Conservation (phyloP, 345 rosid species). For the Dipteronia sinensis region DNA sequence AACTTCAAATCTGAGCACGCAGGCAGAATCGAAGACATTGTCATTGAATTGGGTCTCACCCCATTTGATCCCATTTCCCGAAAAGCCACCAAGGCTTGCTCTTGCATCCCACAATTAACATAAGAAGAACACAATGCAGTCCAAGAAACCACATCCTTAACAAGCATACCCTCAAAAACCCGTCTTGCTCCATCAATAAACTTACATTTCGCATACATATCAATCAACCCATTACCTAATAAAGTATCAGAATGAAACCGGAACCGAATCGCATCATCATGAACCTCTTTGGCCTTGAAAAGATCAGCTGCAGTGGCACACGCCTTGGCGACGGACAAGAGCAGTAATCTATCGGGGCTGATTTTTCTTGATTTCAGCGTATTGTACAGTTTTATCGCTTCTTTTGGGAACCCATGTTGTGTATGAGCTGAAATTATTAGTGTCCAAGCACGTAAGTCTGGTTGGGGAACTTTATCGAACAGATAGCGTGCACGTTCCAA, state of each 20-base stretch:
- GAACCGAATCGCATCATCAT: conserved; percentile 21
- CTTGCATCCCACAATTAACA: conserved; percentile 23
- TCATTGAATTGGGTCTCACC: conserved; percentile 27
- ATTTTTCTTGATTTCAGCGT: conserved; percentile 8
- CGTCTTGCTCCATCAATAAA: conserved; percentile 20
- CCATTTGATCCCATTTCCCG: conserved; percentile 28
- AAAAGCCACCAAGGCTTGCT: conserved; percentile 17
- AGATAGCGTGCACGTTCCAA: conserved; percentile 26
- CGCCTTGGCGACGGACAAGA: conserved; percentile 24
- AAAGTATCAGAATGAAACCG: conserved; percentile 19
- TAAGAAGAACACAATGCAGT: conserved; percentile 31
- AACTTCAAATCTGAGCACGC: conserved; percentile 27
- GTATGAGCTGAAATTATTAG: conserved; percentile 24
- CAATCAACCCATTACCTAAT: conserved; percentile 33
- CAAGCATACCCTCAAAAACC: conserved; percentile 24
- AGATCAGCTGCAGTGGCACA: conserved; percentile 26
- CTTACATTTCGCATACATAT: conserved; percentile 34
- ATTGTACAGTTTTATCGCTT: conserved; percentile 17
- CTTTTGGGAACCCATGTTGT: conserved; percentile 20
- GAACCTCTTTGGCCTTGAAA: conserved; percentile 29
- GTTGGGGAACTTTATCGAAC: conserved; percentile 33
- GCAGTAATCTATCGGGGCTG: conserved; percentile 24
- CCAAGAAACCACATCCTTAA: conserved; percentile 36
- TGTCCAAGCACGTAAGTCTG: conserved; percentile 29
- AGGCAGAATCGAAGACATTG: conserved; percentile 27